Percentiles rank a stretch among this genome's conserved stretches.
Conservation (phyloP, 2,329 filamentous ascomycete genomes). For the Colletotrichum spaethianum region DNA sequence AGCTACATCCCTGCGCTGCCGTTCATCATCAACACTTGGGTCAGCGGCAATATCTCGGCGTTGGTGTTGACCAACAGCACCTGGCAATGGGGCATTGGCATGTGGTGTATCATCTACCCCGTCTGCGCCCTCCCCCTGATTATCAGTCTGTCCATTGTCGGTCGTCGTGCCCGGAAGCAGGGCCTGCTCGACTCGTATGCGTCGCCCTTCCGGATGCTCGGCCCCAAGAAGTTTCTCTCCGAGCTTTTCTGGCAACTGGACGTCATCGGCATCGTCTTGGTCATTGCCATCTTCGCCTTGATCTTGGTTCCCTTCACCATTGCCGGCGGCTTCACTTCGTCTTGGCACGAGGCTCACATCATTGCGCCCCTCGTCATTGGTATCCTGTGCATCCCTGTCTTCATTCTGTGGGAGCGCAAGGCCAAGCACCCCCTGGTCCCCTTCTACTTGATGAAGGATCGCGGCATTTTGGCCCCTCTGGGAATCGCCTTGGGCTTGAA, state of each 20-base stretch:
- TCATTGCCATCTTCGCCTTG: constrained; percentile 62
- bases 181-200: constrained; percentile 59
- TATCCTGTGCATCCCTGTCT: constrained; percentile 64
- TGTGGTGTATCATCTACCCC: constrained; percentile 76
- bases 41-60: constrained; percentile 69
- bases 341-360: constrained; percentile 56
- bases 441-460: constrained; percentile 73
- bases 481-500: constrained; percentile 71
- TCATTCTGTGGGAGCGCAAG: constrained; percentile 64
- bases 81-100: constrained; percentile 76
- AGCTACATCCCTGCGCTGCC: constrained; percentile 73
- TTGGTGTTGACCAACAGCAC: constrained; percentile 63
- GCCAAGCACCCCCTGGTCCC: constrained; percentile 70
- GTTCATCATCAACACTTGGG: constrained; percentile 77
- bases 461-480: constrained; percentile 74
- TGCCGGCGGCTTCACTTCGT: constrained; percentile 57
- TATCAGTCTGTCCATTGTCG: constrained; percentile 64
- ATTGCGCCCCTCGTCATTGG: constrained; percentile 62
- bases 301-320: constrained; percentile 61
- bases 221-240: constrained; percentile 50
- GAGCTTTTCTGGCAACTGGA: constrained; percentile 64
- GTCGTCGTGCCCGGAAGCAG: constrained; percentile 65
- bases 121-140: constrained; percentile 68
- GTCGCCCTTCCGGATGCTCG: constrained; percentile 51
- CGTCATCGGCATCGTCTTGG: constrained; percentile 59